A percentile compares a stretch with the other conserved stretches of the same genome.
These are phyloP conservation scores for Suhomyces prunicola DNA, from an alignment of 805 yeast genomes.

Conservation along the genomic window DNA sequence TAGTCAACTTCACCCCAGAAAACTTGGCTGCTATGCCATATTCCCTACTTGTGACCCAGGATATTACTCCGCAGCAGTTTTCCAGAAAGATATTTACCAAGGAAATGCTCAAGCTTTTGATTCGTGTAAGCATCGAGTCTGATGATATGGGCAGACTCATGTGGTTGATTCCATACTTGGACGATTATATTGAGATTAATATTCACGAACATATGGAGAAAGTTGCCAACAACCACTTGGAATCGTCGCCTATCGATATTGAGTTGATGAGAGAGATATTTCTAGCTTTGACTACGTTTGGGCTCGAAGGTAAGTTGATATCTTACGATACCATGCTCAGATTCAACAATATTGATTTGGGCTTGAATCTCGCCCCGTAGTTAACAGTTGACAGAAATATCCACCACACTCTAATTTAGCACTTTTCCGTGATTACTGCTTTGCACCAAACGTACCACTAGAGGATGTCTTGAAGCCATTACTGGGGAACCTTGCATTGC, in stretches of 20 bases:
- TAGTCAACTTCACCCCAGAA: conserved; percentile 8
- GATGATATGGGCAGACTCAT: conserved; percentile 31
- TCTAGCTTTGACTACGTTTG: conserved; percentile 17
- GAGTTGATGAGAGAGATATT: conserved; percentile 18
- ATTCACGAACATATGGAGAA: conserved; percentile 6
- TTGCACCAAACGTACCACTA: background rate
- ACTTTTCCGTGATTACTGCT: too few species aligned
- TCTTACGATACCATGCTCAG: conserved; percentile 18
- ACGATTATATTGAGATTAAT: conserved; percentile 14
- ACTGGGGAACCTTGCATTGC: background rate
- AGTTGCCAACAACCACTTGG: conserved; percentile 5
- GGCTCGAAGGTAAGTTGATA: conserved; percentile 28
- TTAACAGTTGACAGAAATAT: too few species aligned
- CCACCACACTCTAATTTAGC: too few species aligned
- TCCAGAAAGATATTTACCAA: conserved; percentile 18
- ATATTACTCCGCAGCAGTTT: conserved; percentile 11
- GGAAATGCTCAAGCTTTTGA: conserved; percentile 18
- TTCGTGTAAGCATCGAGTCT: conserved; percentile 22
- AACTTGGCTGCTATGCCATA: background rate
- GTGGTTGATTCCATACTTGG: conserved; percentile 37
- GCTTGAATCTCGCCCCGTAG: background rate
- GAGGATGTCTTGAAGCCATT: background rate
- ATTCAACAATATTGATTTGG: conserved; percentile 9
- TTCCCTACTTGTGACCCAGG: conserved; percentile 12
- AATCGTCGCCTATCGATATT: conserved; percentile 10